Conservation (phyloP, 345 rosid genomes). For the Erucastrum elatum region DNA sequence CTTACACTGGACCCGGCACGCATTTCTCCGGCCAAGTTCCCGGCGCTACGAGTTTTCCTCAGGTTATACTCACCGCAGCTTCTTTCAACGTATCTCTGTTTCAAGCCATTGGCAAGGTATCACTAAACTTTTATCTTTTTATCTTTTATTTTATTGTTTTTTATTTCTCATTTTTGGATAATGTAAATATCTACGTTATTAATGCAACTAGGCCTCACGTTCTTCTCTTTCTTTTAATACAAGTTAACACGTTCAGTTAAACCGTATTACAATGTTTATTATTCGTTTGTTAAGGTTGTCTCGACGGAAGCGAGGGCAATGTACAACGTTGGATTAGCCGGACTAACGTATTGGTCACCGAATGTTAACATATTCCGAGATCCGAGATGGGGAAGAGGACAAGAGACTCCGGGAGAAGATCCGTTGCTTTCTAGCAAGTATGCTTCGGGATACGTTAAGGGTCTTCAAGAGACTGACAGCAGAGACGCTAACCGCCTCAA, state of each 20-base stretch:
- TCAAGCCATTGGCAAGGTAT: constrained; percentile 86
- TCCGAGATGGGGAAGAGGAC: constrained; percentile 98
- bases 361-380: constrained; percentile 86
- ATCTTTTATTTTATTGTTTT: background rate
- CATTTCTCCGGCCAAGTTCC: constrained; percentile 62
- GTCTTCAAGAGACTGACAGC: constrained; percentile 70
- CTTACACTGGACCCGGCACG: constrained; percentile 78
- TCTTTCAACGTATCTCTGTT: constrained; percentile 84
- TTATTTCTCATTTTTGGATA: constrained; percentile 24
- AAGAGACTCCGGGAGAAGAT: constrained; percentile 97
- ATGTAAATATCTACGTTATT: background rate
- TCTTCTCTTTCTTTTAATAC: constrained; percentile 24
- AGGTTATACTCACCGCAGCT: constrained; percentile 88
- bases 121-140: background rate
- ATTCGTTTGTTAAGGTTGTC: constrained; percentile 53
- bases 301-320: constrained; percentile 97
- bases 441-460: constrained; percentile 64
- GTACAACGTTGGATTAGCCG: constrained; percentile 91
- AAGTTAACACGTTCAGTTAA: constrained; percentile 18
- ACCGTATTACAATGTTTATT: background rate
- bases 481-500: constrained; percentile 59
- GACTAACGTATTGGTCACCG: constrained; percentile 93
- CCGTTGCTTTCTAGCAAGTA: constrained; percentile 80
- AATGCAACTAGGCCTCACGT: constrained; percentile 22
- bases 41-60: constrained; percentile 95